Conservation (phyloP, 176 grass and related monocot genomes). For the Zoysia pacifica region DNA sequence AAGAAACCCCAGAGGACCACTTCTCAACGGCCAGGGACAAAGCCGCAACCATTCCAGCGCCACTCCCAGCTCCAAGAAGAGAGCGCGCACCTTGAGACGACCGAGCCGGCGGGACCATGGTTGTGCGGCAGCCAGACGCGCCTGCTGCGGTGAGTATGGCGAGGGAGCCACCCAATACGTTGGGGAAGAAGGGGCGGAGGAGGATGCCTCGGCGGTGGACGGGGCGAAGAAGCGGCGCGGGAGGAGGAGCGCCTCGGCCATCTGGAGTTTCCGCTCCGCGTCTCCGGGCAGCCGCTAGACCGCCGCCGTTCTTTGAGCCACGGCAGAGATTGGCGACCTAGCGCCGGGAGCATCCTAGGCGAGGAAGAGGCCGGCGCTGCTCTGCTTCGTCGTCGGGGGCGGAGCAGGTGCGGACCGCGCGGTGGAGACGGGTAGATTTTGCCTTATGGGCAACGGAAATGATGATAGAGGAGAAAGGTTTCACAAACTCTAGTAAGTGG, state of each 20-base stretch:
- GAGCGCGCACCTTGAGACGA: conserved; percentile 49
- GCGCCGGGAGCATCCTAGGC: conserved; percentile 29
- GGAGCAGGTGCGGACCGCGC: not conserved
- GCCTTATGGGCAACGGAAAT: too few relatives aligned
- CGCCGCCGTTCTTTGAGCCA: conserved; percentile 6
- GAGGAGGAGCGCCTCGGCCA: conserved; percentile 66
- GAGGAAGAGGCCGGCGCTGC: not conserved
- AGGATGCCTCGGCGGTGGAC: conserved; percentile 3
- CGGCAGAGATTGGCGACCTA: not conserved
- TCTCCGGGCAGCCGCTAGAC: conserved; percentile 14
- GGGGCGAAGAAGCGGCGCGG: conserved; percentile 33
- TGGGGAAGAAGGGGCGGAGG: conserved; percentile 20
- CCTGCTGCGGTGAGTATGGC: conserved; percentile 15
- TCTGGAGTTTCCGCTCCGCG: conserved; percentile 8
- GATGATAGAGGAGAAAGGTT: too few relatives aligned
- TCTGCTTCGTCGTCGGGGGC: conserved; percentile 1
- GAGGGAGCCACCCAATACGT: conserved; percentile 24
- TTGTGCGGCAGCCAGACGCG: not conserved
- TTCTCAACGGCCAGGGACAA: not conserved
- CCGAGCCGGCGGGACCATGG: conserved; percentile 29
- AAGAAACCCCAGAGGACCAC: not conserved
- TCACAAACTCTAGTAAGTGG: too few relatives aligned
- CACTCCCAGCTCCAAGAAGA: not conserved
- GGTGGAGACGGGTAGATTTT: conserved; percentile 25
- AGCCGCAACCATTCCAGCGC: not conserved